phyloP scores from a whole-genome alignment of 768 basidiomycete species.

The Psilocybe cyanescens region DNA sequence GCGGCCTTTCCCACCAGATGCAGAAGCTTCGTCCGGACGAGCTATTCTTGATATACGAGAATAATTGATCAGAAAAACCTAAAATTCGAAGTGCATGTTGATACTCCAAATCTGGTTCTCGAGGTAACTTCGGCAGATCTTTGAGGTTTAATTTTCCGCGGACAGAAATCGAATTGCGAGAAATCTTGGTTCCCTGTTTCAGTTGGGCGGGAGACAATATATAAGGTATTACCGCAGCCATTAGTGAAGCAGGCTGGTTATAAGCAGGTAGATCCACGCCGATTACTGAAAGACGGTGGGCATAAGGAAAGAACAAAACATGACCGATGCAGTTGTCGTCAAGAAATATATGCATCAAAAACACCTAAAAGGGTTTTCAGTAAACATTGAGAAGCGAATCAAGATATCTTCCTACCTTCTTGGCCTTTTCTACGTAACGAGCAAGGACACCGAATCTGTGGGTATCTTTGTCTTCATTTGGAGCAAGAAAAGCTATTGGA shows the following conservation, averaged over 20 bases:
- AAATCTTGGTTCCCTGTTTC: constrained; percentile 16
- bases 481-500: constrained; percentile 56
- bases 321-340: constrained; percentile 53
- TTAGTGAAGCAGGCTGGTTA: constrained; percentile 38
- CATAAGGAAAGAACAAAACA: constrained; percentile 56
- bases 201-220: constrained; percentile 37
- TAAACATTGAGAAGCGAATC: not conserved
- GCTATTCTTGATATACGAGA: constrained; percentile 41
- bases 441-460: constrained; percentile 43
- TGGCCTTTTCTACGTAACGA: constrained; percentile 47
- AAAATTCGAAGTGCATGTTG: constrained; percentile 47
- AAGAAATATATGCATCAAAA: constrained; percentile 49
- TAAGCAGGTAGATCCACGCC: constrained; percentile 38
- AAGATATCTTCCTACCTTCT: constrained; percentile 42
- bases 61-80: constrained; percentile 48
- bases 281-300: constrained; percentile 12
- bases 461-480: constrained; percentile 42
- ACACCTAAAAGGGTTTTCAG: constrained; percentile 40
- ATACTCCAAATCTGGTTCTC: constrained; percentile 25
- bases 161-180: not conserved
- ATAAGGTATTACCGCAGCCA: constrained; percentile 56
- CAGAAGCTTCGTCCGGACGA: constrained; percentile 39
- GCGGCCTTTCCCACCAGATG: constrained; percentile 44
- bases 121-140: not conserved
- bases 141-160: not conserved